These are phyloP conservation scores for Candida sanyaensis DNA, from an alignment of 1,139 yeast species.

Conservation along the genomic window DNA sequence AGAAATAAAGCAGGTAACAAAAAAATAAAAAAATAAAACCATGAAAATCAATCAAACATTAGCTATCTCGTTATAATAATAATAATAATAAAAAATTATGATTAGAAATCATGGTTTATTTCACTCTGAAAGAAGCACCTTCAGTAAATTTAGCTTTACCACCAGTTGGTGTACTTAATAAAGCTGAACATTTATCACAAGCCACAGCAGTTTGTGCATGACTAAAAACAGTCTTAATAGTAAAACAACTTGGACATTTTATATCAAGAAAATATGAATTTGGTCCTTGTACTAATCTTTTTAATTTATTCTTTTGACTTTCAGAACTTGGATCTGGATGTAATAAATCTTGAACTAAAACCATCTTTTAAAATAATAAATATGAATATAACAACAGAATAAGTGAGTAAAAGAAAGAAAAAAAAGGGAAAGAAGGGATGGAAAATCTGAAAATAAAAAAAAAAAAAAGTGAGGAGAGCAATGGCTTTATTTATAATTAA, in stretches of 20 bases:
- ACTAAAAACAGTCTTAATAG: constrained; percentile 98
- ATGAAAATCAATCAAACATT: not conserved
- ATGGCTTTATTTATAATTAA: constrained; percentile 1
- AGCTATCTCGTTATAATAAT: not conserved
- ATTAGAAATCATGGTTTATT: constrained; percentile 53
- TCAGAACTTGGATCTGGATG: constrained; percentile 97
- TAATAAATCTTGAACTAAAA: constrained; percentile 96
- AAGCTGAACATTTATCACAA: constrained; percentile 98
- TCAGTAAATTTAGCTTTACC: constrained; percentile 99
- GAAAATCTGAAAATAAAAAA: not conserved
- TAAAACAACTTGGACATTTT: constrained; percentile 98
- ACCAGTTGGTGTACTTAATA: constrained; percentile 98
- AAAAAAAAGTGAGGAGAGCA: constrained; percentile 1
- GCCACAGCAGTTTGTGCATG: constrained; percentile 99
- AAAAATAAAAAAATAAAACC: not conserved
- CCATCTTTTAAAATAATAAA: constrained; percentile 34
- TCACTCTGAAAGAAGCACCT: constrained; percentile 99
- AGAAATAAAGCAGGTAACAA: constrained; percentile 3
- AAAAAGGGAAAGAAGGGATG: not conserved
- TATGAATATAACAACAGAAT: not conserved
- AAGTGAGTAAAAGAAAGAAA: not conserved
- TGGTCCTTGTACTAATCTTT: constrained; percentile 96
- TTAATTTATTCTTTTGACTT: constrained; percentile 95
- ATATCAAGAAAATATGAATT: constrained; percentile 99
- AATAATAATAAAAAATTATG: too few relatives aligned